Base-by-base conservation (phyloP, 257 asterid genomes). In the Linderniella brevidens region DNA sequence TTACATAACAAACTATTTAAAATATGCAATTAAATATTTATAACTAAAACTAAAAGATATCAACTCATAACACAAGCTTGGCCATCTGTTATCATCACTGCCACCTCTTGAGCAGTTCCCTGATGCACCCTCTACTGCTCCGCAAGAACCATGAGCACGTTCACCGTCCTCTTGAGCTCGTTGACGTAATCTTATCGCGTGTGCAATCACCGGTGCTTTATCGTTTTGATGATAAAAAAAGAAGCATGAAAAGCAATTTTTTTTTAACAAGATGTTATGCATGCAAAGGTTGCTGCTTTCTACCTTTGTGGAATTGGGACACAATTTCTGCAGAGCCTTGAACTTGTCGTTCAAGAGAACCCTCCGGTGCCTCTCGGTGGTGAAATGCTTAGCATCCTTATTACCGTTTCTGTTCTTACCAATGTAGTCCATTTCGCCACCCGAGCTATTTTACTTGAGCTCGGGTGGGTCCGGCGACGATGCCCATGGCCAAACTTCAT, bases 221-320 rank as follows among this genome's bases (percentile, higher is more conserved):
- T 76, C 92, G 45, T 48, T 62, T 86, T 79, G 58, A 1, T 11
- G 51, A 52, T 18, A 53, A 42, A 45, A 36, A 32, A 53, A 49
- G 41, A 54, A 4, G 60, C 29, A 37, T 14, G n/a, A n/a, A n/a
- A n/a, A n/a, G n/a, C n/a, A n/a, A n/a, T n/a, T n/a, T n/a, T n/a
- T n/a, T n/a, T n/a, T n/a, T n/a, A n/a, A n/a, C n/a, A n/a, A 32
- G 4, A 5, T 16, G 5, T 16, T 11, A 25, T 16, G 38, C 46
- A 0, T 54, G 16, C 18, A 46, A 4, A 17, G 15, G 20, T 19
- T 15, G 4, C 6, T 19, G 14, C n/a, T n/a, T n/a, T n/a, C 37
- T 74, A 85, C 98, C 95, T 88, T 88, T 9, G 77, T 59, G 38
- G 94, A 92, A 42, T 64, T 69, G 1, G 96, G 93, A 19, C 80